These are phyloP conservation scores for Tolypocladium guangdongense DNA, from an alignment of 2,329 filamentous ascomycete genomes.

Conservation along the genomic window DNA sequence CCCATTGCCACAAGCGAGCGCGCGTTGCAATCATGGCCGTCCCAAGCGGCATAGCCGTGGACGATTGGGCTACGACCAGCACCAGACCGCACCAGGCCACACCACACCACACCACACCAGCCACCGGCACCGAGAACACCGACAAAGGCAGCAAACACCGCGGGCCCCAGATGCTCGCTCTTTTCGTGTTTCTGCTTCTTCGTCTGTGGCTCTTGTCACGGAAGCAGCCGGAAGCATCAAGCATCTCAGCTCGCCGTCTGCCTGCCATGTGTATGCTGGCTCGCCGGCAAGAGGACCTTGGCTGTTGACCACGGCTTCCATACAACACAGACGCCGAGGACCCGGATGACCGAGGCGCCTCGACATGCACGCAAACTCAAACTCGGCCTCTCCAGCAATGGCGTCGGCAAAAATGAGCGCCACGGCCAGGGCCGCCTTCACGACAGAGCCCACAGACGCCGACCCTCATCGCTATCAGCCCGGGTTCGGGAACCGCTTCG, in stretches of 20 bases:
- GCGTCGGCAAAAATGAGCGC: constrained; percentile 4
- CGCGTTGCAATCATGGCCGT: neutral
- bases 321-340: neutral
- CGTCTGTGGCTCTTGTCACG: neutral
- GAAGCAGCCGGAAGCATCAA: too few species aligned
- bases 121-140: neutral
- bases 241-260: neutral
- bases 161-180: neutral
- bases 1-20: neutral
- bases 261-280: neutral
- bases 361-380: neutral
- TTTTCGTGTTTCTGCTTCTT: neutral
- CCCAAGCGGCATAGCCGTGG: neutral
- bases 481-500: constrained; percentile 42
- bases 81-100: neutral
- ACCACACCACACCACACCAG: too few species aligned
- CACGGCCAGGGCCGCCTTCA: constrained; percentile 9
- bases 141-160: neutral
- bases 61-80: neutral
- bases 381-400: neutral
- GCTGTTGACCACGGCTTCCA: neutral
- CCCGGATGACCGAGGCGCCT: neutral
- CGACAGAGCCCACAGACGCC: constrained; percentile 10
- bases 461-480: constrained; percentile 43
- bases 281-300: neutral